Evolutionary conservation across 2,329 filamentous ascomycete species (phyloP).

Genomic region (Fusarium sarcochroum): DNA sequence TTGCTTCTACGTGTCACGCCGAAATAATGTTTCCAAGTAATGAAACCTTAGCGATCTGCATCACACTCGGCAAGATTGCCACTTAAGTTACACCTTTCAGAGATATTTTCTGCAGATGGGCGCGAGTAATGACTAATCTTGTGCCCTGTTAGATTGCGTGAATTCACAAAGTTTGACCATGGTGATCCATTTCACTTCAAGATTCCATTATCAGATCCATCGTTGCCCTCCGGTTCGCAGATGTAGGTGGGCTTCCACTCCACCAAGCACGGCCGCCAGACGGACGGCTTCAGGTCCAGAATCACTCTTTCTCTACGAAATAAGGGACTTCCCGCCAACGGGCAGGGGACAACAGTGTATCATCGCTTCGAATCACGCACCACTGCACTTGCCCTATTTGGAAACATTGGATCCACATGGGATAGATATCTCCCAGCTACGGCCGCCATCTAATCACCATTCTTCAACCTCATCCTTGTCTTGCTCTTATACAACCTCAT

Average conservation of each 20-base stretch:
- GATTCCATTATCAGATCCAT: constrained; percentile 34
- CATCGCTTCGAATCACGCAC: constrained; percentile 19
- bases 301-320: constrained; percentile 22
- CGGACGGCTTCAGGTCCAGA: constrained; percentile 19
- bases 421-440: no score
- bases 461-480: constrained; percentile 38
- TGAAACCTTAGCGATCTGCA: no score
- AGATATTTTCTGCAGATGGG: no score
- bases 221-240: constrained; percentile 9
- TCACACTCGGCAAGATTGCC: no score
- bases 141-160: no score
- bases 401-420: background rate
- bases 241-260: constrained; percentile 10
- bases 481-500: constrained; percentile 1
- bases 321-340: constrained; percentile 38
- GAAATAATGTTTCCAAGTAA: no score
- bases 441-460: constrained; percentile 13
- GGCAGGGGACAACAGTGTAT: constrained; percentile 30
- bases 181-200: constrained; percentile 7
- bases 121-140: no score
- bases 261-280: constrained; percentile 10
- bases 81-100: no score
- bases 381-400: constrained; percentile 20
- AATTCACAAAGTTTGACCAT: background rate
- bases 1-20: no score